Percentiles rank a stretch among this genome's conserved stretches.
These are phyloP conservation scores for Sporothrix sp. DNA, from an alignment of 2,329 filamentous ascomycete species.

Conservation along the genomic window DNA sequence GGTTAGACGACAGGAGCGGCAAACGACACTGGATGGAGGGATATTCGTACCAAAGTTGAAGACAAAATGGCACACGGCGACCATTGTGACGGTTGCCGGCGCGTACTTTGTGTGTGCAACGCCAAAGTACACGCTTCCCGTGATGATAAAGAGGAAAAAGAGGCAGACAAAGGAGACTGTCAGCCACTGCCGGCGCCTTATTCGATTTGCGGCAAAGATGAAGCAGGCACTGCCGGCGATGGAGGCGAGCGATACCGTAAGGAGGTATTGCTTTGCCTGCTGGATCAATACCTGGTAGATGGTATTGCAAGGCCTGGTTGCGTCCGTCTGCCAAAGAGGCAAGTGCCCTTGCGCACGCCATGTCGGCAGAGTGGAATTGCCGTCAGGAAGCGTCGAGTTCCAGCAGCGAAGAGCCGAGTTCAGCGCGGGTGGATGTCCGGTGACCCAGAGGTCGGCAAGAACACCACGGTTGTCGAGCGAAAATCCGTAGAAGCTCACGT, in stretches of 20 bases:
- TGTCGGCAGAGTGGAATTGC: conserved; percentile 33
- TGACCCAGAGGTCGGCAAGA: conserved; percentile 35
- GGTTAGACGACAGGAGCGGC: no score
- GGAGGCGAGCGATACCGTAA: conserved; percentile 43
- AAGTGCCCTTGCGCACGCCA: conserved; percentile 31
- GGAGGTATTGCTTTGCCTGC: conserved; percentile 42
- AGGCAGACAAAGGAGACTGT: conserved; percentile 39
- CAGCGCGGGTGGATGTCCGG: conserved; percentile 25
- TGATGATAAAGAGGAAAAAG: conserved; percentile 37
- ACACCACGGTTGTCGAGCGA: conserved; percentile 38
- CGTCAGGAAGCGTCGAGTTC: conserved; percentile 34
- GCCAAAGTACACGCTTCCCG: conserved; percentile 40
- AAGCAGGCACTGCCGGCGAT: conserved; percentile 41
- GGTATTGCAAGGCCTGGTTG: conserved; percentile 38
- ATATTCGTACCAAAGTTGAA: conserved; percentile 41
- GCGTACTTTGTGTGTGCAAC: conserved; percentile 33
- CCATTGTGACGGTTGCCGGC: conserved; percentile 39
- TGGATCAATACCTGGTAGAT: conserved; percentile 43
- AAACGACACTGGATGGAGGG: not conserved
- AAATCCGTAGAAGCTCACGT: conserved; percentile 49
- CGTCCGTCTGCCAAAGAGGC: conserved; percentile 42
- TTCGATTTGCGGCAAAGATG: conserved; percentile 37
- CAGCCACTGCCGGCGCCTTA: conserved; percentile 40
- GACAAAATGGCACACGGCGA: conserved; percentile 44
- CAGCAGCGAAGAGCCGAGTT: conserved; percentile 35